Evolutionary conservation across 164 flowering plant species (phyloP), one percentile per base, ranked within the genome.

Genomic region (Vitis rupestris): DNA sequence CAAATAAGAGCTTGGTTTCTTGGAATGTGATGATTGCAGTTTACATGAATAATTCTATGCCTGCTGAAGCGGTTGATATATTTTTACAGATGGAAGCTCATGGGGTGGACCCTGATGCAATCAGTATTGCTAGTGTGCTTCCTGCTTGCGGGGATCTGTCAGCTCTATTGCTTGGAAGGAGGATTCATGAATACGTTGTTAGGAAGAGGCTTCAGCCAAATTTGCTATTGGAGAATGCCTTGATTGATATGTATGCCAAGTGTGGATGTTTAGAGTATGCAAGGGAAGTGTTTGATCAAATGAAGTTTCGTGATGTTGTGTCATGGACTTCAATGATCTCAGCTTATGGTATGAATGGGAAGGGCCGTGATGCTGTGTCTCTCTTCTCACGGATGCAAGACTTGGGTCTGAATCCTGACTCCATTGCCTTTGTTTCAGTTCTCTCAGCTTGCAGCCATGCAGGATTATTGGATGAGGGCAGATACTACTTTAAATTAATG

Each of bases 161-260:
- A 13, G 80, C 82, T 69, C 30, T 79, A 19, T 56, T 61, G 10
- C 59, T 81, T 5, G 84, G 82, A 62, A 76, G 65, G 72, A 31
- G 59, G 47, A 74, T 81, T 52, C 84, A 76, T 65, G 73, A 68
- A 47, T 74, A 59, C 48, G 75, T 72, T 27, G 72, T 74, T 50
- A 74, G 72, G 69, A 79, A 77, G 73, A 77, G 64, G 30, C 69
- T 79, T 53, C 15, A 56, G 51, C 82, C 82, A 31, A 77, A 79
- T 66, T 70, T 77, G 68, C 50, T 70, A 11, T 59, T 82, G 60
- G 85, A 79, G 70, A 82, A 79, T 71, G 78, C 82, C 16, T 63
- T 82, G 72, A 53, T 82, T 65, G 79, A 82, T 68, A 82, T 82
- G 85, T 82, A 79, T 64, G 80, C 85, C 9, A 82, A 77, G 61